phyloP scores from a whole-genome alignment of 805 yeast genomes.

The Candida berthetii region DNA sequence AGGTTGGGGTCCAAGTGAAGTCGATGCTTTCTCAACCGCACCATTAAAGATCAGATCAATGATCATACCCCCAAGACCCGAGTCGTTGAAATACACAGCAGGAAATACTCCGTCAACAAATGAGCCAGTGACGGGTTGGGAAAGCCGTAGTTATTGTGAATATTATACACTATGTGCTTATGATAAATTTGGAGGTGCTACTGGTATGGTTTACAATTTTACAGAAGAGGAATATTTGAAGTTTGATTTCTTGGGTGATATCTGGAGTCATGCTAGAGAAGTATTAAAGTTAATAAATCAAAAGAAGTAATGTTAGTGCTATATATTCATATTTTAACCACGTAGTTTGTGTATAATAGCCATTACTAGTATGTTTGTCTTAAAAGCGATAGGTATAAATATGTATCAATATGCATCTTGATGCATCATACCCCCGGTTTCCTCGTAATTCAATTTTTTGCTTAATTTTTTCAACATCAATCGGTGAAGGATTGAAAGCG shows the following conservation, averaged over 20 bases:
- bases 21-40: slow-evolving; percentile 24
- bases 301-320: too few species aligned
- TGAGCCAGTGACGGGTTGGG: slow-evolving; percentile 44
- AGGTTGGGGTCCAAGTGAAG: slow-evolving; percentile 7
- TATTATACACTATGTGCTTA: slow-evolving; percentile 55
- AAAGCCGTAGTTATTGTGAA: slow-evolving; percentile 38
- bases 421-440: too few species aligned
- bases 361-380: too few species aligned
- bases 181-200: slow-evolving; percentile 31
- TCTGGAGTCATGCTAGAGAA: slow-evolving; percentile 5
- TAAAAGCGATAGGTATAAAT: too few species aligned
- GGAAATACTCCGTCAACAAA: slow-evolving; percentile 9
- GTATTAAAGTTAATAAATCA: too few species aligned
- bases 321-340: too few species aligned
- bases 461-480: too few species aligned
- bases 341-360: too few species aligned
- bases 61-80: slow-evolving; percentile 42
- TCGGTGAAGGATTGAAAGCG: too few species aligned
- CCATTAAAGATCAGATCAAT: slow-evolving; percentile 35
- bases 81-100: slow-evolving; percentile 13
- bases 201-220: slow-evolving; percentile 6
- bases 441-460: too few species aligned
- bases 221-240: neutral
- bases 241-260: slow-evolving; percentile 7
- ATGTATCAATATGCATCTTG: too few species aligned